Evolutionary conservation across 2,329 filamentous ascomycete species (phyloP).

Genomic region (Rhytidhysteron rufulum): DNA sequence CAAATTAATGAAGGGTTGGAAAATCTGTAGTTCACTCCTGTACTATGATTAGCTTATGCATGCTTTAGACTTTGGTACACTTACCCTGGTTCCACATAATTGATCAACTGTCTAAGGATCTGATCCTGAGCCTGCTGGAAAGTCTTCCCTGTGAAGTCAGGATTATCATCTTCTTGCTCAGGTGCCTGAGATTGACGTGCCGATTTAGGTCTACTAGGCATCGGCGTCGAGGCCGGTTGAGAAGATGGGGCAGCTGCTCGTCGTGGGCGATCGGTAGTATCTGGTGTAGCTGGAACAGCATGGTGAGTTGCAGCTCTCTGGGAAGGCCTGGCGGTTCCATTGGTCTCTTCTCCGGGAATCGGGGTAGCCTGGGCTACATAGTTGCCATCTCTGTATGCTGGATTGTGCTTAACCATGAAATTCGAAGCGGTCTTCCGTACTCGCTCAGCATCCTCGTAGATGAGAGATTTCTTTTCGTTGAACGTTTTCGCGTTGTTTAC

Average conservation of each 20-base stretch:
- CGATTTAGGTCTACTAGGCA: slow-evolving; percentile 28
- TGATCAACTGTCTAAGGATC: slow-evolving; percentile 70
- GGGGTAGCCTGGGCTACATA: slow-evolving; percentile 74
- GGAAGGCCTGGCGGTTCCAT: slow-evolving; percentile 25
- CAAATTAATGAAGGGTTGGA: slow-evolving; percentile 72
- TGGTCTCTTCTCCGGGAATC: slow-evolving; percentile 54
- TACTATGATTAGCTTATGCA: not conserved
- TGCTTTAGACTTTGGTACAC: slow-evolving; percentile 3
- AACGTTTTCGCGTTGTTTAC: slow-evolving; percentile 83
- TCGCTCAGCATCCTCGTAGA: slow-evolving; percentile 81
- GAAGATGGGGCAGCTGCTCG: slow-evolving; percentile 24
- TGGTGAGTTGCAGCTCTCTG: slow-evolving; percentile 26
- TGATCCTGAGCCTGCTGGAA: slow-evolving; percentile 87
- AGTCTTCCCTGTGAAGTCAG: slow-evolving; percentile 65
- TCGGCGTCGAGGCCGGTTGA: slow-evolving; percentile 25
- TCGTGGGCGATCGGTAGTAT: slow-evolving; percentile 26
- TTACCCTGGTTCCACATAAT: slow-evolving; percentile 55
- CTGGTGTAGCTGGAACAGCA: slow-evolving; percentile 17
- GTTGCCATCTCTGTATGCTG: slow-evolving; percentile 66
- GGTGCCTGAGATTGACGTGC: slow-evolving; percentile 11
- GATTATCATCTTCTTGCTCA: slow-evolving; percentile 17
- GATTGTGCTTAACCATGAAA: slow-evolving; percentile 82
- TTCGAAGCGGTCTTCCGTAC: slow-evolving; percentile 83
- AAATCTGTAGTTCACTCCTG: slow-evolving; percentile 61
- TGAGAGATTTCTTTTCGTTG: slow-evolving; percentile 67